Conservation (phyloP, 2,329 filamentous ascomycete species). For the Ceratocystis albifundus region DNA sequence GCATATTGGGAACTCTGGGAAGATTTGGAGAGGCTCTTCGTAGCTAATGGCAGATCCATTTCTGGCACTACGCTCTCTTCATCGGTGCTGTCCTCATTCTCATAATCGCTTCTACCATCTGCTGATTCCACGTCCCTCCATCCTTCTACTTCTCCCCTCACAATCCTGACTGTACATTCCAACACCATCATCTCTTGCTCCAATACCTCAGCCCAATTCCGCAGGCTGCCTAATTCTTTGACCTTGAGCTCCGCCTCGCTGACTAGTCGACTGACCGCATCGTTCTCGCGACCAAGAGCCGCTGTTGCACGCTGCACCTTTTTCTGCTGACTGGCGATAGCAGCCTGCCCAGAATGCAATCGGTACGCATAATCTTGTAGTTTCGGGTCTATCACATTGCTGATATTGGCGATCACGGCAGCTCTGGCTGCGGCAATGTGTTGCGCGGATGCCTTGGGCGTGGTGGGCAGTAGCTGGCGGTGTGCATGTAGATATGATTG, state of each 20-base stretch:
- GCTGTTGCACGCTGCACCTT: conserved; percentile 51
- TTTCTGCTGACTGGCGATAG: conserved; percentile 55
- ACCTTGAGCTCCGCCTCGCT: conserved; percentile 51
- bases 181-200: conserved; percentile 54
- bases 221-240: conserved; percentile 70
- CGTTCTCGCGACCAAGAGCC: conserved; percentile 50
- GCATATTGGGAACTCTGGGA: neutral
- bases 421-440: conserved; percentile 46
- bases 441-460: conserved; percentile 36
- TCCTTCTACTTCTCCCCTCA: conserved; percentile 19
- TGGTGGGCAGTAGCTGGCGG: conserved; percentile 31
- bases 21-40: neutral
- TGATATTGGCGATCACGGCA: conserved; percentile 51
- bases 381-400: conserved; percentile 57
- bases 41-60: neutral
- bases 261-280: conserved; percentile 53
- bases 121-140: conserved; percentile 24
- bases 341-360: conserved; percentile 56
- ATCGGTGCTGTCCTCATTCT: neutral
- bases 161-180: conserved; percentile 50
- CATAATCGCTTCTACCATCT: neutral
- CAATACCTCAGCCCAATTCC: conserved; percentile 79
- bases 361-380: conserved; percentile 56
- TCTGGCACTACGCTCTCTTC: neutral
- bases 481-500: conserved; percentile 19